Evolutionary conservation across 768 basidiomycete species (phyloP).

Genomic region (Tephrocybe sp.): DNA sequence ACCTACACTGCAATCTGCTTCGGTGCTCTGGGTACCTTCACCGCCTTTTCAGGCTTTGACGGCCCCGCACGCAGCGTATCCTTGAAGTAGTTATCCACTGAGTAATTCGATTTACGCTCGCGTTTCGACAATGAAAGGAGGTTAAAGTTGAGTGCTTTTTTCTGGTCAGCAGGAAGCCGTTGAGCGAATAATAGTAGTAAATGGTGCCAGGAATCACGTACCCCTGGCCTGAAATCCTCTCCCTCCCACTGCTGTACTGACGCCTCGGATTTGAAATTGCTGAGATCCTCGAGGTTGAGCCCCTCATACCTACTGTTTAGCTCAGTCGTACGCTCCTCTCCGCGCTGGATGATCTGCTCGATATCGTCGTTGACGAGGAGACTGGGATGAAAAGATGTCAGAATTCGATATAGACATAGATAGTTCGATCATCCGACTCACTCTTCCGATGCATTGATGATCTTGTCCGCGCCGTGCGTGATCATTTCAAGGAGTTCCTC

Average conservation of each 20-base stretch:
- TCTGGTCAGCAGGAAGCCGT: constrained; percentile 38
- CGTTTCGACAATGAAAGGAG: constrained; percentile 89
- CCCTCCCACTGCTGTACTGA: constrained; percentile 95
- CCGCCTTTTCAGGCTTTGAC: constrained; percentile 76
- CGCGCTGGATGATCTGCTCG: constrained; percentile 87
- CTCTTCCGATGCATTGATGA: constrained; percentile 81
- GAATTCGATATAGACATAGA: not conserved
- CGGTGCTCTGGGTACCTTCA: constrained; percentile 82
- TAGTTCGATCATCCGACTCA: constrained; percentile 46
- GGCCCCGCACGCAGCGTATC: constrained; percentile 82
- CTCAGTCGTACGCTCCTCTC: constrained; percentile 87
- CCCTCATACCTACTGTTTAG: constrained; percentile 91
- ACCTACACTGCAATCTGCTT: constrained; percentile 84
- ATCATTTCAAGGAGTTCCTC: constrained; percentile 99
- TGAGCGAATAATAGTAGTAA: not conserved
- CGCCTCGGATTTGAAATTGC: constrained; percentile 95
- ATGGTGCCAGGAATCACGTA: constrained; percentile 31
- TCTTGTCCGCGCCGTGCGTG: constrained; percentile 94
- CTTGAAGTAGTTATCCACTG: constrained; percentile 94
- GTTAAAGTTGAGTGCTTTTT: constrained; percentile 72
- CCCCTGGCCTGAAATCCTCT: constrained; percentile 83
- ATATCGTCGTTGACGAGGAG: constrained; percentile 86
- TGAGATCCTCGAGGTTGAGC: constrained; percentile 91
- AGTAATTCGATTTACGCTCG: constrained; percentile 92
- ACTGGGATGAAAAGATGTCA: constrained; percentile 33